Conservation (phyloP, 1,284 basidiomycete species). For the Pseudomicrostroma phylloplanum region DNA sequence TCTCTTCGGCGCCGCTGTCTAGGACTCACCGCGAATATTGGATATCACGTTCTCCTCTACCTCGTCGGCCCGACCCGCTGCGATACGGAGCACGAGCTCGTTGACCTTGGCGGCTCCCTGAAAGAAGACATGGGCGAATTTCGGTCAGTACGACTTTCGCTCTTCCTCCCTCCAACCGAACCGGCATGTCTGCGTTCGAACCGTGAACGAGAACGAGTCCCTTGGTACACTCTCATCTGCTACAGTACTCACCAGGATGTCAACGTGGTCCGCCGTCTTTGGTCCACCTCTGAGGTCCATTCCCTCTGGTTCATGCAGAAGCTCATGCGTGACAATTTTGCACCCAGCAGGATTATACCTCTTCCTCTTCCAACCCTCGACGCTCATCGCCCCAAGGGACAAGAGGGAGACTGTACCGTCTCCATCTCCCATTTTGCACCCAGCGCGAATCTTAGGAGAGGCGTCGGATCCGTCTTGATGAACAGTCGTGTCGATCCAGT, state of each 20-base stretch:
- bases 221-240: no score
- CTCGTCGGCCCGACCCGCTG: constrained; percentile 58
- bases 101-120: constrained; percentile 74
- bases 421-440: constrained; percentile 56
- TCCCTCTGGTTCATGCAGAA: constrained; percentile 73
- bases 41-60: constrained; percentile 67
- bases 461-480: constrained; percentile 22
- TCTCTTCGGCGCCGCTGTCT: no score
- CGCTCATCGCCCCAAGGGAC: constrained; percentile 90
- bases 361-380: constrained; percentile 77
- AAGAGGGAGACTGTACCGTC: constrained; percentile 90
- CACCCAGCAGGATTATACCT: constrained; percentile 84
- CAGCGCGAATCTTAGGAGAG: constrained; percentile 32
- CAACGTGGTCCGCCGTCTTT: constrained; percentile 62
- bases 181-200: no score
- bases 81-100: constrained; percentile 82
- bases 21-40: constrained; percentile 57
- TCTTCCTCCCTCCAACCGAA: no score
- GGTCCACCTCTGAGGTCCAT: constrained; percentile 74
- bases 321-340: constrained; percentile 76
- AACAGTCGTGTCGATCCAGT: constrained; percentile 10
- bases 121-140: no score
- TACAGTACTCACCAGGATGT: constrained; percentile 64
- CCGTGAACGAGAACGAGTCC: no score
- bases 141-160: no score